Base-by-base conservation (phyloP, 2,329 filamentous ascomycete genomes). In the Boeremia exigua region DNA sequence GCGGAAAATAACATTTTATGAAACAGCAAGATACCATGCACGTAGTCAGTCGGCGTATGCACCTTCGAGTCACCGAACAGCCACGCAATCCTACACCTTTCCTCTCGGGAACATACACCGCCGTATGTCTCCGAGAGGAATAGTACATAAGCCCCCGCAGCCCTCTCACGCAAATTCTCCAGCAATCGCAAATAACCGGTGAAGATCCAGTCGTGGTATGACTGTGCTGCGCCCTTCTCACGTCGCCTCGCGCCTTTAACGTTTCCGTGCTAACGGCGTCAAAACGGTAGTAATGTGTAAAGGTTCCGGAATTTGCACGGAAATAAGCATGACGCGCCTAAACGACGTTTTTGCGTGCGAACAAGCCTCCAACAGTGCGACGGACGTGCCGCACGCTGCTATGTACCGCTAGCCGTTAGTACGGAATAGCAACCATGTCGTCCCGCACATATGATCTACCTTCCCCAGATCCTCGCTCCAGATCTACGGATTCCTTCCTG, bases 1-100 rank as follows among this genome's bases (percentile, higher is more conserved):
- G 62, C 56, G 53, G 44, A 46, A 54, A 58, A 48, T 49, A 15
- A 30, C 38, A 57, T 52, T 36, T 23, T 48, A 48, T 52, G 40
- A 53, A 48, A 48, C 46, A 23, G 36, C 32, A 6, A 4, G 12
- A 19, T 12, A 3, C 36, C 36, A 19, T 9, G n/a, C 11, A 17
- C 23, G 15, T 15, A 6, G 6, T 36, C 3, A 7, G 10, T 3
- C 2, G 12, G 33, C 6, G n/a, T 36, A 23, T 23, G 19, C 50
- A 46, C 11, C 23, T 29, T 36, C 42, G 43, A 23, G 19, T 5
- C 19, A 23, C 19, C 19, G 19, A 23, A 23, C 19, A 23, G 19
- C 19, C 19, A 23, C 19, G 2, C 3, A 23, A 23, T 23, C 19
- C 19, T 5, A 23, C 19, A 5, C 19, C 9, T 36, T 43, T 44